Evolutionary conservation across 164 flowering plant genomes (phyloP).

Genomic region (Annona cherimola): DNA sequence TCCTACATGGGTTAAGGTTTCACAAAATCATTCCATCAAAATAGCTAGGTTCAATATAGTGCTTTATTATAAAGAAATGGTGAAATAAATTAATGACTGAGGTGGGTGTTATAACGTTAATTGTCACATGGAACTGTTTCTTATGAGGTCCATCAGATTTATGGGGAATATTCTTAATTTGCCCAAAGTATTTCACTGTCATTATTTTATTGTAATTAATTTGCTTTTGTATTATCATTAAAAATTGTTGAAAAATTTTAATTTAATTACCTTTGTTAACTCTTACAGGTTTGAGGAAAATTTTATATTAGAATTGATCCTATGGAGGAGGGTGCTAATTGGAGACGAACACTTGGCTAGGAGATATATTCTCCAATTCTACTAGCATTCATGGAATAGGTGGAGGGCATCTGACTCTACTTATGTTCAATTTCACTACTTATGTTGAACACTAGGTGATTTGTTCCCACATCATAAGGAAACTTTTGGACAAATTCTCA

Average conservation of each 20-base stretch:
- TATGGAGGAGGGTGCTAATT: slow-evolving; percentile 86
- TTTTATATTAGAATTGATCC: slow-evolving; percentile 73
- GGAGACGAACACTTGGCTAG: slow-evolving; percentile 88
- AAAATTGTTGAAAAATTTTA: background rate
- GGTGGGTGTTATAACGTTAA: no score
- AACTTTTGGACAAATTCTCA: slow-evolving; percentile 47
- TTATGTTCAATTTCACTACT: background rate
- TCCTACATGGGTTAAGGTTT: no score
- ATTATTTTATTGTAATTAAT: background rate
- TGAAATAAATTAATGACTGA: no score
- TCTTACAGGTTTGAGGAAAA: slow-evolving; percentile 74
- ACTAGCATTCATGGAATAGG: slow-evolving; percentile 84
- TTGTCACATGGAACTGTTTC: no score
- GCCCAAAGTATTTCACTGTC: no score
- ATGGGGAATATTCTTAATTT: no score
- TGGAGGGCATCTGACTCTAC: slow-evolving; percentile 16
- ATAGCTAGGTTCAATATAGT: no score
- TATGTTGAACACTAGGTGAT: slow-evolving; percentile 3
- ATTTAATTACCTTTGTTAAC: no score
- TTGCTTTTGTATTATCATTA: background rate
- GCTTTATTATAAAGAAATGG: no score
- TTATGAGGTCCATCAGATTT: no score
- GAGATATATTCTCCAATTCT: slow-evolving; percentile 92
- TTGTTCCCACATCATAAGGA: slow-evolving; percentile 36
- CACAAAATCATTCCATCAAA: no score